A percentile compares a stretch with the other conserved stretches of the same genome.
Conservation (phyloP, 2,329 filamentous ascomycete species). For the Nemania sp. region DNA sequence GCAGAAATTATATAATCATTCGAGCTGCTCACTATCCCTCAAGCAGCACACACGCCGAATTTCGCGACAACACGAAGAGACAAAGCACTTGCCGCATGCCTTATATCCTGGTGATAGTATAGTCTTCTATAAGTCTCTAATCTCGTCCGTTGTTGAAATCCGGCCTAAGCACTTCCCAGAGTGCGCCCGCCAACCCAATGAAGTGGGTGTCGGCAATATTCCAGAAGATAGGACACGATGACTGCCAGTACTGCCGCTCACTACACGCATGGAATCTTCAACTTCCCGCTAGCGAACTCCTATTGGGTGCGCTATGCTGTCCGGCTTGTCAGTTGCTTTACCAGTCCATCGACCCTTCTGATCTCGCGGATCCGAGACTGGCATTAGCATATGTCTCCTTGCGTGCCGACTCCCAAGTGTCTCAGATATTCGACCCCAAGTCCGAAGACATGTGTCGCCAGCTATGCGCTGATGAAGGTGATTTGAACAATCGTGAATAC, state of each 20-base stretch:
- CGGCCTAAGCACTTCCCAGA: neutral
- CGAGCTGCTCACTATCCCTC: no score
- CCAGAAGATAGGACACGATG: neutral
- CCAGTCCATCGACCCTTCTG: neutral
- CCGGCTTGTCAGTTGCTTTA: neutral
- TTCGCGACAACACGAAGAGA: no score
- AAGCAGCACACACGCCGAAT: no score
- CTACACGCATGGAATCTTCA: neutral
- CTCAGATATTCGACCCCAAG: neutral
- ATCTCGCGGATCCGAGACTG: neutral
- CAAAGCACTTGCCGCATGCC: no score
- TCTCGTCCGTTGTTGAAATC: neutral
- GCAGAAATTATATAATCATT: no score
- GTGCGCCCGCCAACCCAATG: neutral
- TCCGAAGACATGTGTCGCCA: neutral
- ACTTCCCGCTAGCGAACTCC: neutral
- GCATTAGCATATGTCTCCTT: neutral
- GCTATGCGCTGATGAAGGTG: neutral
- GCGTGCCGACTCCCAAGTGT: neutral
- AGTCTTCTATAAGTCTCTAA: no score
- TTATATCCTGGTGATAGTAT: no score
- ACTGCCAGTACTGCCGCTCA: neutral
- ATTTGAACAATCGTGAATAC: neutral
- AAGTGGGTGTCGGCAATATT: neutral
- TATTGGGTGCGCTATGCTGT: neutral